Evolutionary conservation across 2,329 filamentous ascomycete genomes (phyloP).

Genomic region (Triangularia verruculosa): DNA sequence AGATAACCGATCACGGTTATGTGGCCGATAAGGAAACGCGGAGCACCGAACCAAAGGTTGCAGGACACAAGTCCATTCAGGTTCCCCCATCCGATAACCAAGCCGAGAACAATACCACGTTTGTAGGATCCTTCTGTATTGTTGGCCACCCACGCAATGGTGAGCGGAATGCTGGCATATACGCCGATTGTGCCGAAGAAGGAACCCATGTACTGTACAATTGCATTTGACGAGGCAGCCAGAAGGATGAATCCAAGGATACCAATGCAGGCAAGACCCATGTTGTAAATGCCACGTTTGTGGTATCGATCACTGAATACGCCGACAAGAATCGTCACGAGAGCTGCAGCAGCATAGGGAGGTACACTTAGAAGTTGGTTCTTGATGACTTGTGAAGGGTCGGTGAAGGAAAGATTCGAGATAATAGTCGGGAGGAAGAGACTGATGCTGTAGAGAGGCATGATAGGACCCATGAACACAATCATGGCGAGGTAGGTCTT

Average conservation of each 20-base stretch:
- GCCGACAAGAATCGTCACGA: constrained; percentile 67
- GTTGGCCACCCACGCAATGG: constrained; percentile 83
- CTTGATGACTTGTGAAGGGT: constrained; percentile 44
- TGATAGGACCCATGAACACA: constrained; percentile 47
- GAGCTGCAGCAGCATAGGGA: constrained; percentile 68
- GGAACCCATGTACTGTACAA: constrained; percentile 75
- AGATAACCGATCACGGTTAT: constrained; percentile 72
- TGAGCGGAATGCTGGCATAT: constrained; percentile 83
- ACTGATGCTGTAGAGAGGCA: constrained; percentile 52
- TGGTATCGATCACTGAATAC: constrained; percentile 72
- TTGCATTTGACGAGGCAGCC: constrained; percentile 59
- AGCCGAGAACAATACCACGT: constrained; percentile 81
- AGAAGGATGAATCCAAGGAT: constrained; percentile 80
- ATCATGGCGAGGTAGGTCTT: constrained; percentile 60
- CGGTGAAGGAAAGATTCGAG: constrained; percentile 38
- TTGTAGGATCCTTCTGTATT: constrained; percentile 91
- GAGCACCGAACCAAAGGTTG: constrained; percentile 71
- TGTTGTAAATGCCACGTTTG: constrained; percentile 77
- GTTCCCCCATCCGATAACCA: constrained; percentile 92
- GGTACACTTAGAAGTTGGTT: constrained; percentile 73
- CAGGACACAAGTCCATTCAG: constrained; percentile 80
- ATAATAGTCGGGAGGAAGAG: constrained; percentile 59
- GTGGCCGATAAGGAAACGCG: constrained; percentile 70
- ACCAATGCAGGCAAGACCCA: constrained; percentile 66
- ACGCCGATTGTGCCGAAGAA: constrained; percentile 86